Evolutionary conservation across 805 yeast genomes (phyloP).

Genomic region (Geotrichum ghanense): DNA sequence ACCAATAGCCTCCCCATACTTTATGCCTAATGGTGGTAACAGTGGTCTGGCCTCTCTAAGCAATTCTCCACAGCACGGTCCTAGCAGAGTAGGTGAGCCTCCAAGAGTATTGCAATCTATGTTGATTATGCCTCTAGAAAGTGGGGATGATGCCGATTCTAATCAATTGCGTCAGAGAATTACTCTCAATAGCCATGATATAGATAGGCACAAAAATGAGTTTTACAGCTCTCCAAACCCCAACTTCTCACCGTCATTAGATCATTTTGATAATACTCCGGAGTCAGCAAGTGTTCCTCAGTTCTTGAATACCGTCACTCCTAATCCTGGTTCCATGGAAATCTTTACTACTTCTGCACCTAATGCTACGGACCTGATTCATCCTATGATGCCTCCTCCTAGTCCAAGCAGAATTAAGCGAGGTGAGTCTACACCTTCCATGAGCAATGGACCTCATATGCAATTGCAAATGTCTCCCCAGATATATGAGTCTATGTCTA

Average conservation of each 20-base stretch:
- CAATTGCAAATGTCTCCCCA: background rate
- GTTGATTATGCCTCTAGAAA: background rate
- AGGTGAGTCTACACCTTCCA: background rate
- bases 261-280: constrained; percentile 12
- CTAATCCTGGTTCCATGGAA: constrained; percentile 11
- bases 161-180: background rate
- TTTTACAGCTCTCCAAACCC: constrained; percentile 13
- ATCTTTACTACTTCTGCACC: constrained; percentile 11
- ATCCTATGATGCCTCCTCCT: constrained; percentile 1
- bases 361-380: background rate
- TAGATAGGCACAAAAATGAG: background rate
- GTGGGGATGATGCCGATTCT: background rate
- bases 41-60: background rate
- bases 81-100: background rate
- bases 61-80: background rate
- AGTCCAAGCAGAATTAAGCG: background rate
- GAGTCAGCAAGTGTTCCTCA: constrained; percentile 11
- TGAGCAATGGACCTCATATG: too few species aligned
- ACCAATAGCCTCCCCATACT: constrained; percentile 5
- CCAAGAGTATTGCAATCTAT: background rate
- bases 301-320: constrained; percentile 11
- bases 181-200: background rate
- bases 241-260: constrained; percentile 12
- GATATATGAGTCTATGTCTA: background rate
- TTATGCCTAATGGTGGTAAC: background rate